A percentile compares a stretch with the other conserved stretches of the same genome.
Evolutionary conservation across 2,329 filamentous ascomycete species (phyloP).

Genomic region (Penicillium sp.): DNA sequence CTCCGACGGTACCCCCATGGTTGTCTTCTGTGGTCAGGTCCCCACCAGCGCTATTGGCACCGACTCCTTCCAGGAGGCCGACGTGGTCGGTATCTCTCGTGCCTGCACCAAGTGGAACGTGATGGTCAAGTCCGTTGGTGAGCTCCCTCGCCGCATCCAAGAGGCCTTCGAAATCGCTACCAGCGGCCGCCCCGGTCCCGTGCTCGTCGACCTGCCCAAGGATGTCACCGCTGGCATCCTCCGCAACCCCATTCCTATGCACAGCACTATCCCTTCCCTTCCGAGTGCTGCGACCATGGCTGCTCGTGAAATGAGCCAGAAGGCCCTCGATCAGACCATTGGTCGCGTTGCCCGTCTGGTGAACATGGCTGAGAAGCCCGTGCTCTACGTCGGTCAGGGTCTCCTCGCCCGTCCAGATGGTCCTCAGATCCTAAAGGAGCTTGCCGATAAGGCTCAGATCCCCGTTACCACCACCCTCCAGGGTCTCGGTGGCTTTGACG

Average conservation of each 20-base stretch:
- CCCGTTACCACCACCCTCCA: constrained; percentile 95
- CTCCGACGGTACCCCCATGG: constrained; percentile 90
- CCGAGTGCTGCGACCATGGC: constrained; percentile 82
- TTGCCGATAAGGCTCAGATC: constrained; percentile 85
- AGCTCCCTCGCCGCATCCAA: constrained; percentile 89
- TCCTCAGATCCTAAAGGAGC: constrained; percentile 69
- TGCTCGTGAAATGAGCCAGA: constrained; percentile 65
- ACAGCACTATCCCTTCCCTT: constrained; percentile 66
- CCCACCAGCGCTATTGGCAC: constrained; percentile 83
- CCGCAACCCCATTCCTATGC: constrained; percentile 74
- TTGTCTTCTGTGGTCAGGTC: constrained; percentile 94
- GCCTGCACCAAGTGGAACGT: constrained; percentile 99
- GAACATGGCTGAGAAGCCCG: constrained; percentile 84
- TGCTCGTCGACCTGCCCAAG: constrained; percentile 92
- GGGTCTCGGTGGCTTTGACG: constrained; percentile 85
- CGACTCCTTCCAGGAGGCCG: constrained; percentile 95
- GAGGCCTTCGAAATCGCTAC: constrained; percentile 98
- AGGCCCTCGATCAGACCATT: constrained; percentile 69
- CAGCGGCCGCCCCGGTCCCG: constrained; percentile 85
- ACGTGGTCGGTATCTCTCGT: constrained; percentile 87
- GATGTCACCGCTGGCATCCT: constrained; percentile 87
- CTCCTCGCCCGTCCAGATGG: constrained; percentile 75
- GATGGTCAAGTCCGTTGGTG: constrained; percentile 92
- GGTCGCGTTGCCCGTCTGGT: constrained; percentile 72
- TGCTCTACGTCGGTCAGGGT: constrained; percentile 93